Evolutionary conservation across 148 eudicot genomes (phyloP).

Genomic region (Heliosperma pusillum): DNA sequence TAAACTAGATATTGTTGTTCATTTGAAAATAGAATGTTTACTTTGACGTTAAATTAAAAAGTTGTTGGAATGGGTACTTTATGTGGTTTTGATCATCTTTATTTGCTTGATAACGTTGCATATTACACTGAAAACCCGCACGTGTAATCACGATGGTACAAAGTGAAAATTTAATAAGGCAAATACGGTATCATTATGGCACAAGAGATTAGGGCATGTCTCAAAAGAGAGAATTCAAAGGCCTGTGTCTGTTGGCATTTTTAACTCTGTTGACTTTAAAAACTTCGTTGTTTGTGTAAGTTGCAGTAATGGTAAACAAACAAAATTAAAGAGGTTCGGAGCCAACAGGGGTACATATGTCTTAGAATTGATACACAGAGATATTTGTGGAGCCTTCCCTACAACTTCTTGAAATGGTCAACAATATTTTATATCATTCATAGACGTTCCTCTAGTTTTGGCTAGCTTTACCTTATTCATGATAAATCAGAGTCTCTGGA

Average conservation of each 20-base stretch:
- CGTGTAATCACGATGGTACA: not conserved
- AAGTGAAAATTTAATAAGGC: not conserved
- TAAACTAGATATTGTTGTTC: slow-evolving; percentile 1
- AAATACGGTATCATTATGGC: not conserved
- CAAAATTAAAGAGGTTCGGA: not conserved
- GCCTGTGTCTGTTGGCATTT: not conserved
- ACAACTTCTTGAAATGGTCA: not conserved
- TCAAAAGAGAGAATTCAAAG: not conserved
- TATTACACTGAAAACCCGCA: not conserved
- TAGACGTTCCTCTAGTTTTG: not conserved
- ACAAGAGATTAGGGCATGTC: not conserved
- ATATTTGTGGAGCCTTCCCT: slow-evolving; percentile 1
- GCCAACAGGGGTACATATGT: not conserved
- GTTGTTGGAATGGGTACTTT: not conserved
- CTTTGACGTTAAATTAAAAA: not conserved
- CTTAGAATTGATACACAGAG: slow-evolving; percentile 4
- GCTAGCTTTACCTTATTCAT: not conserved
- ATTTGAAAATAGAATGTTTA: not conserved
- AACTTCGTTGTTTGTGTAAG: not conserved
- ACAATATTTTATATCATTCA: no score
- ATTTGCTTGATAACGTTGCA: not conserved
- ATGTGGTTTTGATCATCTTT: not conserved
- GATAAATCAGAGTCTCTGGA: not conserved
- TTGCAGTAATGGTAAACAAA: slow-evolving; percentile 1
- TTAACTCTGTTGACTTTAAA: not conserved